phyloP scores from a whole-genome alignment of 305 asterid species.

The Lippia alba region DNA sequence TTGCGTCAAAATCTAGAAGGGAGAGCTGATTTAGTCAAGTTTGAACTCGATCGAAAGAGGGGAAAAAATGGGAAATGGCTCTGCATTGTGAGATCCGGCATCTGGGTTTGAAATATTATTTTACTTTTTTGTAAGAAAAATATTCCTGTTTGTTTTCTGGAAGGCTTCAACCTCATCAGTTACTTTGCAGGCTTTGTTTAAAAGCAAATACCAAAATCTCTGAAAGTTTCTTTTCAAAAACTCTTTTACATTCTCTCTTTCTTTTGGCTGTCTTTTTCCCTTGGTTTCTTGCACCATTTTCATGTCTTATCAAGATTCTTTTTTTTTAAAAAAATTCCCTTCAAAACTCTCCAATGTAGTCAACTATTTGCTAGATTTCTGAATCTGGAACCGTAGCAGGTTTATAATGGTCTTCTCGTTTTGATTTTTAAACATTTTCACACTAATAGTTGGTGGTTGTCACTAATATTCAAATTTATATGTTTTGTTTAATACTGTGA shows the following conservation, averaged over 20 bases:
- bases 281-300: too few species aligned
- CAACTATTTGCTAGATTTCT: slow-evolving; percentile 4
- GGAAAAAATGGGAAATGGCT: slow-evolving; percentile 13
- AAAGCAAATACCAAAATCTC: slow-evolving; percentile 6
- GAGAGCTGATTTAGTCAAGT: background rate
- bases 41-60: background rate
- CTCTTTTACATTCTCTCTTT: background rate
- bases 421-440: background rate
- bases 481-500: background rate
- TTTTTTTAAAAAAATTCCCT: background rate
- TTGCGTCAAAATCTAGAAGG: background rate
- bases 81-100: background rate
- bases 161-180: background rate
- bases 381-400: background rate
- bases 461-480: background rate
- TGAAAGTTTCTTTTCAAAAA: slow-evolving; percentile 5
- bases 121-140: background rate
- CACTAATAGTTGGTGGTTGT: background rate
- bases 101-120: slow-evolving; percentile 9
- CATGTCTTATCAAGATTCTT: background rate
- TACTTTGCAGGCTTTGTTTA: background rate
- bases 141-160: background rate
- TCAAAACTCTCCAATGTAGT: slow-evolving; percentile 8
- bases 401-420: background rate
- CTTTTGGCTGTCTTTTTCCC: background rate